Conservation (phyloP, 1,139 yeast genomes). For the Candida anutae region DNA sequence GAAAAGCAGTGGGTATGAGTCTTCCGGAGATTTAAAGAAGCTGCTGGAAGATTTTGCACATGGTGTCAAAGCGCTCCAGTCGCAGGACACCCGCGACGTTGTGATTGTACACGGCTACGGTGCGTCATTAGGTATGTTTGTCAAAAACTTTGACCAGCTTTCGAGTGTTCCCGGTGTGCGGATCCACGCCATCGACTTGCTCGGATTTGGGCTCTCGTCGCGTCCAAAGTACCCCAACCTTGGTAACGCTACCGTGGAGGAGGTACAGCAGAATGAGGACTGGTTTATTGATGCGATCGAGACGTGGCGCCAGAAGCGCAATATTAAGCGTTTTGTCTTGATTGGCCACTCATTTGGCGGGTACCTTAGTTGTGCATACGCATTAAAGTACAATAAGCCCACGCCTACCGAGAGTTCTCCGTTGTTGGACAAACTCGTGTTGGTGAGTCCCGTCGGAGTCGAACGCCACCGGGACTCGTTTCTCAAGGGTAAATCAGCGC, state of each 20-base stretch:
- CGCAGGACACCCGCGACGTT: conserved; percentile 17
- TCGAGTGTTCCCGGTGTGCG: conserved; percentile 35
- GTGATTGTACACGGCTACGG: conserved; percentile 43
- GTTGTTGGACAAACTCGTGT: conserved; percentile 31
- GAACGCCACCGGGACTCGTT: conserved; percentile 30
- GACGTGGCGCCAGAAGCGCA: conserved; percentile 62
- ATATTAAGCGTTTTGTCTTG: conserved; percentile 53
- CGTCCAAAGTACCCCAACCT: conserved; percentile 34
- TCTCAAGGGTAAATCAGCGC: conserved; percentile 12
- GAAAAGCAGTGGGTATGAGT: too few species aligned
- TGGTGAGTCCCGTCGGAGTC: conserved; percentile 41
- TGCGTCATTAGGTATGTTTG: conserved; percentile 38
- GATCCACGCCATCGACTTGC: conserved; percentile 38
- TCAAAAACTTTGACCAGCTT: conserved; percentile 32
- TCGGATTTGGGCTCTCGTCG: conserved; percentile 39
- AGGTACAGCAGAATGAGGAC: conserved; percentile 45
- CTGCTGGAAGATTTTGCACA: not conserved
- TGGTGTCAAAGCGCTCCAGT: conserved; percentile 1
- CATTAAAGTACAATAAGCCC: conserved; percentile 47
- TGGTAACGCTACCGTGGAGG: conserved; percentile 21
- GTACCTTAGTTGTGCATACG: conserved; percentile 71
- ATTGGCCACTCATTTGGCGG: conserved; percentile 96
- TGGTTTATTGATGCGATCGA: conserved; percentile 82
- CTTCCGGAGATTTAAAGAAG: too few species aligned
- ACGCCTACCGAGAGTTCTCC: conserved; percentile 5